A percentile compares a stretch with the other conserved stretches of the same genome.
phyloP scores from a whole-genome alignment of 495 filamentous ascomycete genomes.

The Parachaetomium inaequale region DNA sequence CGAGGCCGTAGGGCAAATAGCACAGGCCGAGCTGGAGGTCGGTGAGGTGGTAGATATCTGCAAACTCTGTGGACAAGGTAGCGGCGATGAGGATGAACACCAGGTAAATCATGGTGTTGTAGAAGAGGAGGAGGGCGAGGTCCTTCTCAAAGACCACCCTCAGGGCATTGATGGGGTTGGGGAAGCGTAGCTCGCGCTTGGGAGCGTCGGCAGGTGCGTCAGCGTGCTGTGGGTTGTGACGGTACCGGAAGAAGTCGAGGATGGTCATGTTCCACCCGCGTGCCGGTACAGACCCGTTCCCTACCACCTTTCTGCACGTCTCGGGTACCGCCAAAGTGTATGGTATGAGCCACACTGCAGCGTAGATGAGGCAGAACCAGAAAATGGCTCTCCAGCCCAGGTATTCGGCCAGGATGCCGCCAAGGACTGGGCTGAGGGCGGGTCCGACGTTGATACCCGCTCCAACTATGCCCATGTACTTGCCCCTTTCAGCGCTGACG shows the following conservation, averaged over 20 bases:
- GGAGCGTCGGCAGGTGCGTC: neutral
- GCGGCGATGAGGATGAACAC: conserved; percentile 46
- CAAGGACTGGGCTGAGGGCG: conserved; percentile 59
- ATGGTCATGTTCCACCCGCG: conserved; percentile 52
- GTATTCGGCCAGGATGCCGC: conserved; percentile 60
- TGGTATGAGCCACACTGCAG: conserved; percentile 49
- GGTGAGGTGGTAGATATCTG: conserved; percentile 59
- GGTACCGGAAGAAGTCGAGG: conserved; percentile 41
- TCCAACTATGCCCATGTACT: conserved; percentile 54
- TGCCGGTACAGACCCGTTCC: conserved; percentile 61
- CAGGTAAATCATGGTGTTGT: conserved; percentile 52
- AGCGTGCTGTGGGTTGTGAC: neutral
- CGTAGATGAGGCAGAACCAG: conserved; percentile 66
- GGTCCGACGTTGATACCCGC: conserved; percentile 54
- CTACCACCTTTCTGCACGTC: conserved; percentile 67
- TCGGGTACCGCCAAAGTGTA: conserved; percentile 60
- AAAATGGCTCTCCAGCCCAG: conserved; percentile 70
- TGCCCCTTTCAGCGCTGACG: conserved; percentile 55
- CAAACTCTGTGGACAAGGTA: conserved; percentile 58
- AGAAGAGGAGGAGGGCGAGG: conserved; percentile 39
- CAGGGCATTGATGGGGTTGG: conserved; percentile 68
- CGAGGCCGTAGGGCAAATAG: conserved; percentile 59
- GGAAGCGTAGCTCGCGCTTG: conserved; percentile 55
- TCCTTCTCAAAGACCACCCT: conserved; percentile 65
- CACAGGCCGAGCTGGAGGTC: conserved; percentile 65